Percentiles rank a stretch among this genome's conserved stretches.
Conservation (phyloP, 352 stramenopile genomes). For the Aphanomyces cochlioides region DNA sequence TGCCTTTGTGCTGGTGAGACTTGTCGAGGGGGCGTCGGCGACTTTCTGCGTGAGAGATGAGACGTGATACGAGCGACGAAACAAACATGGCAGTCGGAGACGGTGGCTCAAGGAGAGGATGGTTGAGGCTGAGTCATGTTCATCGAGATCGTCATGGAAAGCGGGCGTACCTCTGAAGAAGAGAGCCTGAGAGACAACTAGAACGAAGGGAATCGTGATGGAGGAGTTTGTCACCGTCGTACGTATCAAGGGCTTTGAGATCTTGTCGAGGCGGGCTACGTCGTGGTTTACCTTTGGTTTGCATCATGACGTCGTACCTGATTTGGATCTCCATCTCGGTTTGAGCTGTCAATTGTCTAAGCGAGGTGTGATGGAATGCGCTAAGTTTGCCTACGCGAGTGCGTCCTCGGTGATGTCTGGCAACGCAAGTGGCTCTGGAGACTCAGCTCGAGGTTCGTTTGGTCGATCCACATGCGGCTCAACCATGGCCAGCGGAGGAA, state of each 20-base stretch:
- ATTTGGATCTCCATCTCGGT: slow-evolving; percentile 11
- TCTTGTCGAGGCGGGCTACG: slow-evolving; percentile 2
- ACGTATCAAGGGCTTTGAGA: background rate
- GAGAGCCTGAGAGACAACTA: too few species aligned
- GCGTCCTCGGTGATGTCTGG: background rate
- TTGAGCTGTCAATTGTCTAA: background rate
- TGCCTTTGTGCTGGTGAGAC: too few species aligned
- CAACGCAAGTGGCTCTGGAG: background rate
- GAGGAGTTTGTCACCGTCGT: too few species aligned
- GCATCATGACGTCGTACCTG: background rate
- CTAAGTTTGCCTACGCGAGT: background rate
- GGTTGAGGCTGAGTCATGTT: too few species aligned
- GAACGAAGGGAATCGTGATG: too few species aligned
- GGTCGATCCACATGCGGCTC: background rate
- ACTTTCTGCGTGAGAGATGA: too few species aligned
- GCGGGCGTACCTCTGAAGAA: too few species aligned
- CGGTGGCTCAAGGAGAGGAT: too few species aligned
- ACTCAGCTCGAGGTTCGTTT: background rate
- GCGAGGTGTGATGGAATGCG: background rate
- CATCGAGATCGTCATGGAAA: too few species aligned
- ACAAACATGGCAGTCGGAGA: too few species aligned
- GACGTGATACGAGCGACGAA: too few species aligned
- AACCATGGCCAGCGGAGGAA: slow-evolving; percentile 4
- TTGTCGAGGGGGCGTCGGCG: too few species aligned
- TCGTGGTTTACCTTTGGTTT: background rate